Evolutionary conservation across 345 rosid genomes (phyloP).

Genomic region (Gossypium ekmanianum): DNA sequence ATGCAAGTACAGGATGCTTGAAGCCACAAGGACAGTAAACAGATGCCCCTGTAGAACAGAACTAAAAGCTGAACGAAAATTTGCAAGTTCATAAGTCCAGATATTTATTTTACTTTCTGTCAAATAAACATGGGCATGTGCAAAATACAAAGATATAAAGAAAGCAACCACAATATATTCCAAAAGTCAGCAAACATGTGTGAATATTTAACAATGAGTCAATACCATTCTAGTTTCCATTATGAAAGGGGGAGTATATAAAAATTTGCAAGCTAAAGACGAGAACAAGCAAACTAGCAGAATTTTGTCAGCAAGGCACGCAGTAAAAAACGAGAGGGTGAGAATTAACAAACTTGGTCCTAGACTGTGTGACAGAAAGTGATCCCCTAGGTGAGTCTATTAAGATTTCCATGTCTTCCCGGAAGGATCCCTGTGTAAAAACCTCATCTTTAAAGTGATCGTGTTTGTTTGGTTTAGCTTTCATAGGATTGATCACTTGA

Average conservation of each 20-base stretch:
- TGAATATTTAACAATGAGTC: not conserved
- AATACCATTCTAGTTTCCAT: not conserved
- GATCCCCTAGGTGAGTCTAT: conserved; percentile 50
- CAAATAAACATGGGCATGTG: not conserved
- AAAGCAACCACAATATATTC: not conserved
- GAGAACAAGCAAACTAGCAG: not conserved
- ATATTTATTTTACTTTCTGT: not conserved
- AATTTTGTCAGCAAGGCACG: not conserved
- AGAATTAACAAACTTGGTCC: conserved; percentile 52
- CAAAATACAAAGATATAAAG: not conserved
- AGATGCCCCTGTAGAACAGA: not conserved
- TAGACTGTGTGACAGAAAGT: conserved; percentile 41
- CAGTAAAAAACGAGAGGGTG: conserved; percentile 4
- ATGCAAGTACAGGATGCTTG: not conserved
- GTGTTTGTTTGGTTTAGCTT: conserved; percentile 21
- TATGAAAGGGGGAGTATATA: not conserved
- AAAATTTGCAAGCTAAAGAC: not conserved
- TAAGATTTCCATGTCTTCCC: conserved; percentile 61
- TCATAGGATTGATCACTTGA: conserved; percentile 26
- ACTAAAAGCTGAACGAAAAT: not conserved
- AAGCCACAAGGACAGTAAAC: not conserved
- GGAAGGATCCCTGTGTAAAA: conserved; percentile 43
- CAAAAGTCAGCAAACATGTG: not conserved
- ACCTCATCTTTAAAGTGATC: conserved; percentile 25
- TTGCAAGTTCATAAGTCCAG: not conserved